These are phyloP conservation scores for Calonectria leucothoes DNA, from an alignment of 2,329 filamentous ascomycete genomes.

Conservation along the genomic window DNA sequence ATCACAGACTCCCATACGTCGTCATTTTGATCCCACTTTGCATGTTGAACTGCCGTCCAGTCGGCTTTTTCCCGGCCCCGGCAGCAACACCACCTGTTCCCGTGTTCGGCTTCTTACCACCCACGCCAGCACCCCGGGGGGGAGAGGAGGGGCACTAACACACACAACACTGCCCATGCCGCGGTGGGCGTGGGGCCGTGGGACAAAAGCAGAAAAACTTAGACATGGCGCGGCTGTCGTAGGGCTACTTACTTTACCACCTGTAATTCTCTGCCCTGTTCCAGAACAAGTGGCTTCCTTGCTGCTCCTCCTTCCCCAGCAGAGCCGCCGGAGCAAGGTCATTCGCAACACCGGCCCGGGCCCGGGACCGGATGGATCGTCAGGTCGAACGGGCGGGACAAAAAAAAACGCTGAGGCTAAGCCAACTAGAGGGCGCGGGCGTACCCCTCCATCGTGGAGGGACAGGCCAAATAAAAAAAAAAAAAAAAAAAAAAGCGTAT, in stretches of 20 bases:
- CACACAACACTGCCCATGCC: slow-evolving; percentile 3
- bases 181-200: slow-evolving; percentile 9
- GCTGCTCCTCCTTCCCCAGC: background rate
- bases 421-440: background rate
- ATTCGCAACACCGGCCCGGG: slow-evolving; percentile 12
- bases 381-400: background rate
- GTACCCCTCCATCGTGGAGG: too few species aligned
- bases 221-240: background rate
- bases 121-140: background rate
- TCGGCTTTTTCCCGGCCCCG: slow-evolving; percentile 36
- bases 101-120: slow-evolving; percentile 13
- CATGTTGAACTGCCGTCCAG: slow-evolving; percentile 8
- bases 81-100: slow-evolving; percentile 5
- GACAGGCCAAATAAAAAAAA: too few species aligned
- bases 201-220: background rate
- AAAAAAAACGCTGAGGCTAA: background rate
- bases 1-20: background rate
- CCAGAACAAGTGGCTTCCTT: background rate
- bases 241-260: background rate
- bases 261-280: background rate
- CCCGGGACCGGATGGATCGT: slow-evolving; percentile 18
- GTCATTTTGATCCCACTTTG: slow-evolving; percentile 2
- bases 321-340: slow-evolving; percentile 3
- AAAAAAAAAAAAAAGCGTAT: too few species aligned
- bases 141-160: slow-evolving; percentile 4